Conservation (phyloP, 306 rosid genomes). For the Lotus japonicus region DNA sequence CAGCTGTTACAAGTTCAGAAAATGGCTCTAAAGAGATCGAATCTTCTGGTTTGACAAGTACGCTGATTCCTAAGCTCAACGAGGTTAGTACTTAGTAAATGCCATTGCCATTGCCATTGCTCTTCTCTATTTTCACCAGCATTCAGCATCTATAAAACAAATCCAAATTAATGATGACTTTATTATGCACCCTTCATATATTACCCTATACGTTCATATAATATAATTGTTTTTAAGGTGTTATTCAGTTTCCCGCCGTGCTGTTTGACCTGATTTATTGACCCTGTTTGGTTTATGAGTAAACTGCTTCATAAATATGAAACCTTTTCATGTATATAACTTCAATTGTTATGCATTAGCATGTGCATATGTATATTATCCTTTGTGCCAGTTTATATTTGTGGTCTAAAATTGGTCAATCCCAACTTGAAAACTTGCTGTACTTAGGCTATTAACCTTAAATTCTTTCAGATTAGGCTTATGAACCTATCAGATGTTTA, state of each 20-base stretch:
- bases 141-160: not conserved
- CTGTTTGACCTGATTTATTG: not conserved
- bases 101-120: not conserved
- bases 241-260: not conserved
- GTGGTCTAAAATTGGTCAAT: not conserved
- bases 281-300: not conserved
- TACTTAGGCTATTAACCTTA: not conserved
- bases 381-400: no score
- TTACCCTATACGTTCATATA: not conserved
- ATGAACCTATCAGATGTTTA: not conserved
- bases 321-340: no score
- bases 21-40: constrained; percentile 40
- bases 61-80: constrained; percentile 40
- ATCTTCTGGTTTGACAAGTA: constrained; percentile 35
- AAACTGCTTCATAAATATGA: no score
- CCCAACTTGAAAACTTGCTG: not conserved
- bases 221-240: not conserved
- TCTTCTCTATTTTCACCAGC: not conserved
- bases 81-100: constrained; percentile 49
- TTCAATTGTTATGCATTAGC: no score
- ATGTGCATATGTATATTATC: no score
- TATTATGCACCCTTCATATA: not conserved
- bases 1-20: constrained; percentile 43
- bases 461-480: not conserved
- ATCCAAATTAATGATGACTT: not conserved